Conservation (phyloP, 208 protist species). For the Angomonas desouzai region DNA sequence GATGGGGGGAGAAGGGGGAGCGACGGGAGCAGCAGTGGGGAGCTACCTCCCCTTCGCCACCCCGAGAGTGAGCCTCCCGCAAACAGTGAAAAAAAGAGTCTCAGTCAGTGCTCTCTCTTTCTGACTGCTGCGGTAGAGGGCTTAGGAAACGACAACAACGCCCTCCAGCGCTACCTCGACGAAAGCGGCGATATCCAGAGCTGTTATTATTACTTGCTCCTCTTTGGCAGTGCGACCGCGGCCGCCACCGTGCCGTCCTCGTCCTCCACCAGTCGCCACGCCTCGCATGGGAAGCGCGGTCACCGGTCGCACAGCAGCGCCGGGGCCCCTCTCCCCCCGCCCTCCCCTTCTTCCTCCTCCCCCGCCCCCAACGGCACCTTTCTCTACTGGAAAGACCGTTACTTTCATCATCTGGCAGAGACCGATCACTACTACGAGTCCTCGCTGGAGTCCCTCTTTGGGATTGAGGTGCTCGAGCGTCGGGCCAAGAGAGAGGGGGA, state of each 20-base stretch:
- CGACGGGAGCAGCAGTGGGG: background rate
- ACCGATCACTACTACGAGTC: background rate
- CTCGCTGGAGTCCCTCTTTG: background rate
- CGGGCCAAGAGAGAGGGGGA: background rate
- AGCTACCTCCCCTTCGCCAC: background rate
- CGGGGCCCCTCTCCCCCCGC: background rate
- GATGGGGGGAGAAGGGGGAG: background rate
- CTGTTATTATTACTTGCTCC: conserved; percentile 44
- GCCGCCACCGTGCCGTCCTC: background rate
- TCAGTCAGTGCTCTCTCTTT: conserved; percentile 39
- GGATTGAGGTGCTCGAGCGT: background rate
- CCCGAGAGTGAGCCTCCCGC: too few relatives aligned
- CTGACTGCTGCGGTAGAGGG: conserved; percentile 60
- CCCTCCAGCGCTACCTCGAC: conserved; percentile 82
- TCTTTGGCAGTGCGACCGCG: conserved; percentile 34
- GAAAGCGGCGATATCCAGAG: conserved; percentile 72
- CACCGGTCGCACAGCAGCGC: background rate
- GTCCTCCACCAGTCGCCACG: too few relatives aligned
- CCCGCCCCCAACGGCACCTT: background rate
- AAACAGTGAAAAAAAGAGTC: background rate
- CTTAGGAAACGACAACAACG: conserved; percentile 20
- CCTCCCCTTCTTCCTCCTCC: background rate
- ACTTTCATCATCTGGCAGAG: background rate
- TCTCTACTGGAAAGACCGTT: background rate
- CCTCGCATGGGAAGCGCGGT: background rate